Conservation (phyloP, 2,329 filamentous ascomycete genomes). For the Ophiostoma australiae region DNA sequence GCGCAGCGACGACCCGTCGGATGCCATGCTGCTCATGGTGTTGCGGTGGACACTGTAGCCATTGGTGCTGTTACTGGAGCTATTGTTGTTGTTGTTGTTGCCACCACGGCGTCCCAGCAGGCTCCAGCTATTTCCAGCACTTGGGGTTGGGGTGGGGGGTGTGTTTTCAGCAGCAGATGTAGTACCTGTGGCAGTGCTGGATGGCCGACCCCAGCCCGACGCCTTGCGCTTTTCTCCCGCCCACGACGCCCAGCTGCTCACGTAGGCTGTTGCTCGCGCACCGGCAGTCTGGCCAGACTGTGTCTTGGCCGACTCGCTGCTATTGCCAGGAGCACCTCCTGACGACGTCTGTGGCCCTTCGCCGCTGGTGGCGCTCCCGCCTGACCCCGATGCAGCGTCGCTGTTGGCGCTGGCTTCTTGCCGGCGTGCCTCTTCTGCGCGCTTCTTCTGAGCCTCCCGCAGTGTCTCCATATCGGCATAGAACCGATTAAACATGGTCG, state of each 20-base stretch:
- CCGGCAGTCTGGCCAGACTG: constrained; percentile 47
- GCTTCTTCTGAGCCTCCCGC: constrained; percentile 65
- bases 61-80: constrained; percentile 1
- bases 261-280: constrained; percentile 56
- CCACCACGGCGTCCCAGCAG: constrained; percentile 21
- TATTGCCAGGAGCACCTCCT: not conserved
- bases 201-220: constrained; percentile 39
- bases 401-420: constrained; percentile 14
- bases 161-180: constrained; percentile 5
- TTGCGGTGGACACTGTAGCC: constrained; percentile 25
- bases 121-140: constrained; percentile 21
- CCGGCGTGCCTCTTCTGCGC: constrained; percentile 50
- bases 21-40: constrained; percentile 29
- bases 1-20: constrained; percentile 26
- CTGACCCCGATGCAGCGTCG: not conserved
- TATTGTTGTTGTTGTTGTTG: not conserved
- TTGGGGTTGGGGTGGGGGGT: not conserved
- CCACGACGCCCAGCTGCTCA: constrained; percentile 66
- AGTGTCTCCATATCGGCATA: constrained; percentile 86
- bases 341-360: not conserved
- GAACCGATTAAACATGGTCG: constrained; percentile 77
- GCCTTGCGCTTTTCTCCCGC: constrained; percentile 69
- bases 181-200: constrained; percentile 12
- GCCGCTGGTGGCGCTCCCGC: not conserved
- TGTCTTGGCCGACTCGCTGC: constrained; percentile 40